These are phyloP conservation scores for Pyrenophora graminea DNA, from an alignment of 2,329 filamentous ascomycete species.

Conservation along the genomic window DNA sequence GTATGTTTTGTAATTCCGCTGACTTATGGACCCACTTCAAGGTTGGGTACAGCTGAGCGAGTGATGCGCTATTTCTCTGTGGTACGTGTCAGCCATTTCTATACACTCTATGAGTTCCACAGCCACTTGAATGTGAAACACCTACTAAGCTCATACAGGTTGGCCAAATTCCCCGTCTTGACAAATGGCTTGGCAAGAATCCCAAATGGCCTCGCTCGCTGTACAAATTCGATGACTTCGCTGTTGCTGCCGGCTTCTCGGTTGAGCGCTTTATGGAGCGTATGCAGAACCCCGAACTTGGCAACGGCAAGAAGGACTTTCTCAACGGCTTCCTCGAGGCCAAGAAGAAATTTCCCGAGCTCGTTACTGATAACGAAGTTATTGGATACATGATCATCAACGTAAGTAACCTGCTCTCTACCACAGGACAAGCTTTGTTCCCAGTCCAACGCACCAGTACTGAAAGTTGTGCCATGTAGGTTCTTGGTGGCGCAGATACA, in stretches of 20 bases:
- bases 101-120: no score
- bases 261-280: conserved; percentile 29
- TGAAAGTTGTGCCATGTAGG: conserved; percentile 5
- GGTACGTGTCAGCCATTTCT: conserved; percentile 13
- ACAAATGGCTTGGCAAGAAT: conserved; percentile 31
- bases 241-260: conserved; percentile 25
- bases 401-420: conserved; percentile 11
- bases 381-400: conserved; percentile 42
- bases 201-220: conserved; percentile 22
- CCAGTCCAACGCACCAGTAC: not conserved
- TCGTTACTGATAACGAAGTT: conserved; percentile 37
- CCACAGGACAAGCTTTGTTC: not conserved
- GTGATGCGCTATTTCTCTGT: conserved; percentile 35
- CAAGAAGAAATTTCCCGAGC: conserved; percentile 18
- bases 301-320: conserved; percentile 27
- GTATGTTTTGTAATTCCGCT: not conserved
- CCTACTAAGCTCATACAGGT: conserved; percentile 15
- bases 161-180: conserved; percentile 39
- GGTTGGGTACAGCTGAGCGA: conserved; percentile 43
- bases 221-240: conserved; percentile 29
- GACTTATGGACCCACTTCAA: not conserved
- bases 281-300: conserved; percentile 21
- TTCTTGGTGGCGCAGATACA: conserved; percentile 41
- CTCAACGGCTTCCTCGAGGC: conserved; percentile 28
- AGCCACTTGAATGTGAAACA: not conserved